These are phyloP conservation scores for Clonostachys chloroleuca DNA, from an alignment of 2,329 filamentous ascomycete genomes.

Conservation along the genomic window DNA sequence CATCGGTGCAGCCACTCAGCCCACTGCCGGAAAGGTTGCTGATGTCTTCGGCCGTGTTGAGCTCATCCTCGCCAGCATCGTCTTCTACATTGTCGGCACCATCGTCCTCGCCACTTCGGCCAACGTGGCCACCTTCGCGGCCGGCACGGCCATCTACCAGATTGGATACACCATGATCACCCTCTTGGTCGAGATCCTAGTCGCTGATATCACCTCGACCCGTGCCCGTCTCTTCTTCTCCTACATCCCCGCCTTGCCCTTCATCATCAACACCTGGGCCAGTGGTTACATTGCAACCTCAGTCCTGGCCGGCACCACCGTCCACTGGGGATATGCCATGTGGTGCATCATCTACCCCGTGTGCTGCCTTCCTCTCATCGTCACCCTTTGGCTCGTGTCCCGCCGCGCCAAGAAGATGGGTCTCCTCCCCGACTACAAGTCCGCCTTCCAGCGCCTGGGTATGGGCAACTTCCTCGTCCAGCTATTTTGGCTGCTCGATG, in stretches of 20 bases:
- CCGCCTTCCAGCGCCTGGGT: constrained; percentile 23
- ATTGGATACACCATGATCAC: constrained; percentile 60
- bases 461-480: constrained; percentile 23
- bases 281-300: constrained; percentile 49
- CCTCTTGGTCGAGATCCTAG: constrained; percentile 58
- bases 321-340: constrained; percentile 63
- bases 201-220: constrained; percentile 60
- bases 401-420: constrained; percentile 48
- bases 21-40: constrained; percentile 53
- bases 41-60: constrained; percentile 62
- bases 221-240: constrained; percentile 60
- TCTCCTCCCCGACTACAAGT: constrained; percentile 28
- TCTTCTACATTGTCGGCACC: constrained; percentile 56
- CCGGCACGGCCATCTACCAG: constrained; percentile 56
- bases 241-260: constrained; percentile 56
- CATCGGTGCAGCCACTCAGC: constrained; percentile 54
- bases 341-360: constrained; percentile 59
- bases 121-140: constrained; percentile 46
- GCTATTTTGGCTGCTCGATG: constrained; percentile 41
- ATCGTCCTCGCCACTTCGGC: constrained; percentile 49
- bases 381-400: constrained; percentile 43
- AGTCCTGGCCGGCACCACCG: constrained; percentile 42
- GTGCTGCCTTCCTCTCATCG: constrained; percentile 50
- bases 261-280: constrained; percentile 63
- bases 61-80: constrained; percentile 47